Base-by-base conservation (phyloP, 1,284 basidiomycete species). In the Hymenochaete sp. region DNA sequence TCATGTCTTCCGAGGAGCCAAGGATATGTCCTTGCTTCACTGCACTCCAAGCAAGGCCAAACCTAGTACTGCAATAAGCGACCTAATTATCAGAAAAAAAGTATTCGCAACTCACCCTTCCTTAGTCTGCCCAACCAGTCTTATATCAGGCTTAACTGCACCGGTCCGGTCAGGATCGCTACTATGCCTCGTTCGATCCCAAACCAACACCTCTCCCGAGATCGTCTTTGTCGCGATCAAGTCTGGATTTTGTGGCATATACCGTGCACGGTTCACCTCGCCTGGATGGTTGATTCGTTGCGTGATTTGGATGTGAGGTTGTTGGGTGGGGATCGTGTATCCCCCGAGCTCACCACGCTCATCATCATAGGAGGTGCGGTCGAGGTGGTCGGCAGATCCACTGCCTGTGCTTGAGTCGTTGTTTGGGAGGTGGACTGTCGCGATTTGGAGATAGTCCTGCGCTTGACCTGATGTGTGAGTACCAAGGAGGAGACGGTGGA, bases 181-280 rank as follows among this genome's bases (percentile, higher is more conserved):
- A 52, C 91, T 81, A 64, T 98, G 95, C 65, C 97, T 98, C 38
- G 96, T 98, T 48, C 96, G 71, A 66, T 99, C 96, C 65, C 98
- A 99, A 28, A 99, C 69, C 53, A 88, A 74, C 8, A 97, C 91
- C 54, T 95, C 89, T 11, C 96, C 96, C 4, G 76, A 79, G 6
- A 95, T 79, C 8, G 92, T 73, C 58, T 98, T 95, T 7, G 95
- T 98, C 2, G 96, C 96, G 53, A 99, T 90, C 54, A 99, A 65
- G 64, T 98, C 91, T 4, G 91, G 88, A 60, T 98, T 98, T 66
- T 98, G 95, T 11, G 96, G 96, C 90, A 97, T 98, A 64, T 98
- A 99, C 37, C 96, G 76, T 47, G 96, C 96, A 29, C 93, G 72
- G 65, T 99, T 98, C 57, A 98, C 91, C 64, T 99, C 96, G 41